A percentile compares a stretch with the other conserved stretches of the same genome.
phyloP scores from a whole-genome alignment of 1,139 yeast genomes.

The Suhomyces ambrosiae region DNA sequence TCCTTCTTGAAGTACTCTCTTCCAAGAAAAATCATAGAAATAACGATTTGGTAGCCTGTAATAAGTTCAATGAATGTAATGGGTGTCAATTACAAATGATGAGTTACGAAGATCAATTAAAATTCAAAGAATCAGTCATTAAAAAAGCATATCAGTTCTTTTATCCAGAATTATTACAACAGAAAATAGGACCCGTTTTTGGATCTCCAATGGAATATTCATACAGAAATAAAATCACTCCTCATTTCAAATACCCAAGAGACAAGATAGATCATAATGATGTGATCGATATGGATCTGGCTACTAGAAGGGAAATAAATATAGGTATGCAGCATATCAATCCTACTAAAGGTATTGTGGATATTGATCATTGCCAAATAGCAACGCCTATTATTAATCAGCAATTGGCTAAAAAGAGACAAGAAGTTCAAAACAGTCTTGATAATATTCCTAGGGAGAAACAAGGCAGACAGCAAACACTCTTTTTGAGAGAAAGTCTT shows the following conservation, averaged over 20 bases:
- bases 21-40: conserved; percentile 23
- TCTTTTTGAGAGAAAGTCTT: conserved; percentile 38
- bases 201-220: conserved; percentile 38
- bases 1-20: conserved; percentile 23
- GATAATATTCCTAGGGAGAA: conserved; percentile 8
- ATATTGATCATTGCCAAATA: conserved; percentile 35
- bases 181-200: conserved; percentile 19
- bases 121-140: conserved; percentile 33
- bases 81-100: conserved; percentile 52
- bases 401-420: conserved; percentile 18
- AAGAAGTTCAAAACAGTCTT: conserved; percentile 11
- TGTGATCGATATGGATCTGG: conserved; percentile 2
- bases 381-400: conserved; percentile 32
- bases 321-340: conserved; percentile 40
- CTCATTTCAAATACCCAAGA: conserved; percentile 30
- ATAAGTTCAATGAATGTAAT: conserved; percentile 73
- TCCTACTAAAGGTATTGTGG: conserved; percentile 27
- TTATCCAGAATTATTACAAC: conserved; percentile 29
- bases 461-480: conserved; percentile 19
- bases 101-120: conserved; percentile 41
- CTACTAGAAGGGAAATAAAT: conserved; percentile 3
- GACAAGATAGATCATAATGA: conserved; percentile 5
- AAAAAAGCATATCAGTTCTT: conserved; percentile 38
- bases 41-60: conserved; percentile 49
- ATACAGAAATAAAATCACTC: conserved; percentile 42